Evolutionary conservation across 805 yeast species (phyloP).

Genomic region (Metschnikowia anglica): DNA sequence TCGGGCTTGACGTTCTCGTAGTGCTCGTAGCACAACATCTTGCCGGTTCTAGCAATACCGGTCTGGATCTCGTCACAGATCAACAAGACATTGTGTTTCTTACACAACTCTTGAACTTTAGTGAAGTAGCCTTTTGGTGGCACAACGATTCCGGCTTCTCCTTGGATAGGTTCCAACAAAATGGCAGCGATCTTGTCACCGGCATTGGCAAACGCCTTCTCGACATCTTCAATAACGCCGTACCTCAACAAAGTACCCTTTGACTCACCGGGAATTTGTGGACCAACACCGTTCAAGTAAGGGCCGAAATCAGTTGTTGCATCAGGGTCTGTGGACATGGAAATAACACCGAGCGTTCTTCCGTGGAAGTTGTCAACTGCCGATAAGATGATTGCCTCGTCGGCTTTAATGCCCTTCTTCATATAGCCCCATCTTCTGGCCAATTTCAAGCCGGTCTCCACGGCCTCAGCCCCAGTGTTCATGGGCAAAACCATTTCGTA

Average conservation of each 20-base stretch:
- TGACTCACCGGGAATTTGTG: conserved; percentile 73
- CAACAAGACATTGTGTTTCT: conserved; percentile 78
- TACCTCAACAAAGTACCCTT: conserved; percentile 64
- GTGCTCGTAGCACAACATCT: conserved; percentile 89
- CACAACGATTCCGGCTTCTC: conserved; percentile 97
- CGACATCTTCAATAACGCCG: conserved; percentile 84
- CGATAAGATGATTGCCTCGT: conserved; percentile 83
- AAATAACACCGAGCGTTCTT: conserved; percentile 89
- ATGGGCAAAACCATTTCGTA: conserved; percentile 94
- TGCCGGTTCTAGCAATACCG: conserved; percentile 96
- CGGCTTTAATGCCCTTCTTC: conserved; percentile 76
- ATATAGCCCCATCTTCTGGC: conserved; percentile 98
- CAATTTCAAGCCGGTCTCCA: conserved; percentile 88
- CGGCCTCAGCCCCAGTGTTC: conserved; percentile 99
- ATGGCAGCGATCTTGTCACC: conserved; percentile 92
- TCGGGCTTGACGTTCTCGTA: conserved; percentile 79
- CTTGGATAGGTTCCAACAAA: conserved; percentile 93
- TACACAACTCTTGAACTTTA: conserved; percentile 71
- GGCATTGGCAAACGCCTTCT: conserved; percentile 72
- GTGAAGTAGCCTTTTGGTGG: conserved; percentile 82
- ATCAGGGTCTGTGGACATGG: conserved; percentile 95
- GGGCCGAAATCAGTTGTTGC: conserved; percentile 91
- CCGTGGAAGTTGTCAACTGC: conserved; percentile 95
- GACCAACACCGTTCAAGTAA: conserved; percentile 78
- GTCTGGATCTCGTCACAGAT: conserved; percentile 98